phyloP scores from a whole-genome alignment of 148 eudicot genomes.

The Chenopodium suecicum region DNA sequence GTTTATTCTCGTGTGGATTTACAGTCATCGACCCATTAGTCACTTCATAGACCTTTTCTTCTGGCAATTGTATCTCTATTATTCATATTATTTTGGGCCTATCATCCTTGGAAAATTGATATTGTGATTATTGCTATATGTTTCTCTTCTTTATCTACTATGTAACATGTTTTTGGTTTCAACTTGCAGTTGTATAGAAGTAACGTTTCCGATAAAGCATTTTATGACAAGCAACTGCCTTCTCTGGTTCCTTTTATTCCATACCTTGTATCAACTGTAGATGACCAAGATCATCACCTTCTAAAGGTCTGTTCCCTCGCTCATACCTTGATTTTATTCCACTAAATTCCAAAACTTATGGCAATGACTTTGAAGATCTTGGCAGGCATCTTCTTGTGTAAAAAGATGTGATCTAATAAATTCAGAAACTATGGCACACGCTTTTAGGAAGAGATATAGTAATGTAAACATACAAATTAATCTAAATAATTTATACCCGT shows the following conservation, averaged over 20 bases:
- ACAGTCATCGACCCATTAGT: neutral
- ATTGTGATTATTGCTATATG: neutral
- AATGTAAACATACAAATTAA: too few relatives aligned
- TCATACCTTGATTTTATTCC: neutral
- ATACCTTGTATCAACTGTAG: constrained; percentile 47
- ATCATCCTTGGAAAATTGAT: neutral
- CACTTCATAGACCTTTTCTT: neutral
- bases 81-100: neutral
- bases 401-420: neutral
- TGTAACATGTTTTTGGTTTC: constrained; percentile 1
- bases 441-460: too few relatives aligned
- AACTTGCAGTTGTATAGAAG: constrained; percentile 49
- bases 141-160: neutral
- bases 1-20: neutral
- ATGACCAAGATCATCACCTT: constrained; percentile 57
- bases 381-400: neutral
- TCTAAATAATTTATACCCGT: too few relatives aligned
- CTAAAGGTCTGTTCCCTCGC: constrained; percentile 55
- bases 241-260: constrained; percentile 72
- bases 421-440: neutral
- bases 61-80: neutral
- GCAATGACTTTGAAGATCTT: neutral
- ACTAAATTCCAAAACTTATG: neutral
- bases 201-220: constrained; percentile 38
- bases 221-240: constrained; percentile 59